Evolutionary conservation across 2,329 filamentous ascomycete species (phyloP).

Genomic region (Coleophoma crateriformis): DNA sequence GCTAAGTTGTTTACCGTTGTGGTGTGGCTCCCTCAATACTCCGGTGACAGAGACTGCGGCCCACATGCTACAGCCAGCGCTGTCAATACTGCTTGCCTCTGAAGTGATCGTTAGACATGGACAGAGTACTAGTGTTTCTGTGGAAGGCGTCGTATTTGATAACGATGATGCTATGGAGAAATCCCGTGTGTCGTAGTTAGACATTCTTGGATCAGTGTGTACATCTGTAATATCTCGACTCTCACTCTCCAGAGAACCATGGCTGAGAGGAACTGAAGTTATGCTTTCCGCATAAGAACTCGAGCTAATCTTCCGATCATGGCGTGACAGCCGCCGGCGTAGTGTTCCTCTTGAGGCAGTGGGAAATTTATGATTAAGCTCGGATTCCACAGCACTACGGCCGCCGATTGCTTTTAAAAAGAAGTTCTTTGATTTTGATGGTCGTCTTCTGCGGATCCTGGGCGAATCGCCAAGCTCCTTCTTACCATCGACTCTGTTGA

Average conservation of each 20-base stretch:
- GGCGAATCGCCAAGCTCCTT: not conserved
- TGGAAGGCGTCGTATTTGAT: slow-evolving; percentile 1
- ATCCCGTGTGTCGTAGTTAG: slow-evolving; percentile 3
- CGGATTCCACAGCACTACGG: slow-evolving; percentile 4
- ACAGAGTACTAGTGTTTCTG: slow-evolving; percentile 14
- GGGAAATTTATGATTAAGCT: slow-evolving; percentile 3
- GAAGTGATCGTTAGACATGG: slow-evolving; percentile 25
- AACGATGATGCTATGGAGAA: slow-evolving; percentile 3
- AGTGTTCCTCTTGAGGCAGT: slow-evolving; percentile 13
- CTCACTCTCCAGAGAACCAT: slow-evolving; percentile 5
- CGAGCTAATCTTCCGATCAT: slow-evolving; percentile 8
- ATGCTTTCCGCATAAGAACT: slow-evolving; percentile 3
- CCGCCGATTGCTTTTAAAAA: slow-evolving; percentile 21
- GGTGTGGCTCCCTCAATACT: slow-evolving; percentile 15
- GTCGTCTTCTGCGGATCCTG: slow-evolving; percentile 14
- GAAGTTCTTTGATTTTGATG: slow-evolving; percentile 24
- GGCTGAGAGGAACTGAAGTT: slow-evolving; percentile 2
- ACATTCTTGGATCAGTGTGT: slow-evolving; percentile 9
- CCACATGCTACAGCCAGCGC: slow-evolving; percentile 24
- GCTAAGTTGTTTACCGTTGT: not conserved
- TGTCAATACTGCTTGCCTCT: slow-evolving; percentile 23
- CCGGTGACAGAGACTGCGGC: slow-evolving; percentile 29
- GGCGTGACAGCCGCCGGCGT: slow-evolving; percentile 17
- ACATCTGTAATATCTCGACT: slow-evolving; percentile 15
- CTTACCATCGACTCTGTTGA: not conserved